Base-by-base conservation (phyloP, 495 filamentous ascomycete genomes). In the Filosporella fistucella region DNA sequence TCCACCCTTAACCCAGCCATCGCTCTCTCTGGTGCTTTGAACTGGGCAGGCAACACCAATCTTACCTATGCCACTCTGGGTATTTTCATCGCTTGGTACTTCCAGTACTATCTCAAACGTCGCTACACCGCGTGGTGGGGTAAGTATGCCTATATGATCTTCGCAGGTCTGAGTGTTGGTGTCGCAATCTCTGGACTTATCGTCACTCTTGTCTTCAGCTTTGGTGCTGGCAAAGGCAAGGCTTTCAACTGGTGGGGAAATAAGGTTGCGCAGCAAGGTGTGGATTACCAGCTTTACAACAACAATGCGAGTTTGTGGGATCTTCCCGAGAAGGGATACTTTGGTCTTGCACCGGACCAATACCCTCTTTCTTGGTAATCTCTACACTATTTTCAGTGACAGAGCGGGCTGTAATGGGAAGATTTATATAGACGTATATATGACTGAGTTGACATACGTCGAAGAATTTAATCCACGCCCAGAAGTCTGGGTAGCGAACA, bases 81-180 rank as follows among this genome's bases (percentile, higher is more conserved):
- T 12, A 22, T 41, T 7, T 22, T 22, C 2, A 14, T 41, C 8
- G 38, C 18, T 23, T 41, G 20, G n/a, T 4, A 22, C 8, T 22
- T 17, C 18, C 21, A 22, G 38, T 17, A 22, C 9, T 41, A 41
- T 23, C n/a, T 35, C 13, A 35, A 35, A 16, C 32, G 18, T 5
- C 32, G 32, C 13, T 35, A 35, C 18, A 12, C 18, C 13, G 32
- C 32, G 13, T 35, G n/a, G 13, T 35, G 32, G 32, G n/a, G 13
- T 4, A 35, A 65, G 65, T 72, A 70, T 54, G 69, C 70, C 57
- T 71, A 64, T 30, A 62, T 69, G 13, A 52, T 63, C 14, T 69
- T 64, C 0, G 67, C 68, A 0, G 60, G 63, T 13, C 65, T 65
- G 10, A 61, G 56, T 10, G 58, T 55, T 47, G 68, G 62, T 29